Evolutionary conservation across 495 filamentous ascomycete species (phyloP).

Genomic region (Talaromyces trachyspermus): DNA sequence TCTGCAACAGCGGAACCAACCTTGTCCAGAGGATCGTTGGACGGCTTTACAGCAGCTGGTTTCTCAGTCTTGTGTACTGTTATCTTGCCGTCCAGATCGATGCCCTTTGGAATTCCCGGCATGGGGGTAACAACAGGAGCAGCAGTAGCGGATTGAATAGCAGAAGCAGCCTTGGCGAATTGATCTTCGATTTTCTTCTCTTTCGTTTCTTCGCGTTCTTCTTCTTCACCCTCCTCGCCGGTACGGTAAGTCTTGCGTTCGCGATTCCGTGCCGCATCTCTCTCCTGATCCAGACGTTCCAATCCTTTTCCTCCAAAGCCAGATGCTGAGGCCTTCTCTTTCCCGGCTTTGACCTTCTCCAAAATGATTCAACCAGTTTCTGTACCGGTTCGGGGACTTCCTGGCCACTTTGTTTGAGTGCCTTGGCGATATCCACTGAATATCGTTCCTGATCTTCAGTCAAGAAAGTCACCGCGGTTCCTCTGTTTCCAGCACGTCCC

Average conservation of each 20-base stretch:
- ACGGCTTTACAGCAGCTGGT: constrained; percentile 34
- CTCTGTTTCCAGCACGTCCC: constrained; percentile 88
- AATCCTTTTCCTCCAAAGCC: constrained; percentile 95
- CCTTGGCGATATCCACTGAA: constrained; percentile 83
- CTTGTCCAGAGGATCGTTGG: constrained; percentile 71
- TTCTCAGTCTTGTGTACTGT: constrained; percentile 70
- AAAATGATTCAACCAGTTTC: constrained; percentile 60
- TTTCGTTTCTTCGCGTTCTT: constrained; percentile 67
- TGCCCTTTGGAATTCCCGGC: constrained; percentile 53
- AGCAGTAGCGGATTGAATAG: constrained; percentile 50
- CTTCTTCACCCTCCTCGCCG: constrained; percentile 81
- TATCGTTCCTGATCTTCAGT: constrained; percentile 88
- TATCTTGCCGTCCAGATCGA: constrained; percentile 66
- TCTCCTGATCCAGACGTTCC: constrained; percentile 82
- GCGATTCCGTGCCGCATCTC: constrained; percentile 72
- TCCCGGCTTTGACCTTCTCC: constrained; percentile 86
- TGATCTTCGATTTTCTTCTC: constrained; percentile 47
- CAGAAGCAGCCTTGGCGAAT: constrained; percentile 57
- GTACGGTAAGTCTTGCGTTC: constrained; percentile 87
- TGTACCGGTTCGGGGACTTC: constrained; percentile 64
- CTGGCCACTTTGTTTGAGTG: constrained; percentile 85
- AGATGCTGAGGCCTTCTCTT: constrained; percentile 71
- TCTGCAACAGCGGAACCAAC: constrained; percentile 77
- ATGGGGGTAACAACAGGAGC: constrained; percentile 11
- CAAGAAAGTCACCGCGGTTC: constrained; percentile 91